Percentiles rank a stretch among this genome's conserved stretches.
Evolutionary conservation across 352 stramenopile genomes (phyloP).

Genomic region (Globisporangium echinulatum): DNA sequence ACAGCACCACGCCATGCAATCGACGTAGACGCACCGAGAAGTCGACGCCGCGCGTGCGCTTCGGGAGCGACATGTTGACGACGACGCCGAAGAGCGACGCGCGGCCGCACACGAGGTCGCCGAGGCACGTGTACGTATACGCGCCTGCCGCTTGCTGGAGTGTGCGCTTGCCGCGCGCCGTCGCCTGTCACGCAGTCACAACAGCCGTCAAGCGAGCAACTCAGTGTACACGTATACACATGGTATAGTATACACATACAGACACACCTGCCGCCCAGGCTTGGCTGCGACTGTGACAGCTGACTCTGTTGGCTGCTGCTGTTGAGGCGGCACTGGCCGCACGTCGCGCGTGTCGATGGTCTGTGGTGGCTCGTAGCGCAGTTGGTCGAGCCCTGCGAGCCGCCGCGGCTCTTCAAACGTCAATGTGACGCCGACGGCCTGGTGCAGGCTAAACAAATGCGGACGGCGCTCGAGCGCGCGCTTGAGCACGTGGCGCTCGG

Average conservation of each 20-base stretch:
- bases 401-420: slow-evolving; percentile 46
- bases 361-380: slow-evolving; percentile 40
- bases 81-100: slow-evolving; percentile 66
- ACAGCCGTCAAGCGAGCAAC: not conserved
- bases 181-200: slow-evolving; percentile 3
- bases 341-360: slow-evolving; percentile 36
- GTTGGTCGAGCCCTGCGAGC: slow-evolving; percentile 46
- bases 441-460: slow-evolving; percentile 27
- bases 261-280: slow-evolving; percentile 1
- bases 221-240: not conserved
- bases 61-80: slow-evolving; percentile 68
- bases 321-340: slow-evolving; percentile 3
- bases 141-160: slow-evolving; percentile 25
- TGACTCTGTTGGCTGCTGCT: not conserved
- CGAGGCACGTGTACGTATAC: slow-evolving; percentile 58
- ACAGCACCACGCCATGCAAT: not conserved
- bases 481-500: slow-evolving; percentile 50
- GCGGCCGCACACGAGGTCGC: slow-evolving; percentile 47
- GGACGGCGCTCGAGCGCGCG: slow-evolving; percentile 27
- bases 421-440: slow-evolving; percentile 37
- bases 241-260: not conserved
- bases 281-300: not conserved
- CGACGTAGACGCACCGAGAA: slow-evolving; percentile 43
- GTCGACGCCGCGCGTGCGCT: slow-evolving; percentile 49
- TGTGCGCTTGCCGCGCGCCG: slow-evolving; percentile 36